These are phyloP conservation scores for Aspergillus cejpii DNA, from an alignment of 2,329 filamentous ascomycete genomes.

Conservation along the genomic window DNA sequence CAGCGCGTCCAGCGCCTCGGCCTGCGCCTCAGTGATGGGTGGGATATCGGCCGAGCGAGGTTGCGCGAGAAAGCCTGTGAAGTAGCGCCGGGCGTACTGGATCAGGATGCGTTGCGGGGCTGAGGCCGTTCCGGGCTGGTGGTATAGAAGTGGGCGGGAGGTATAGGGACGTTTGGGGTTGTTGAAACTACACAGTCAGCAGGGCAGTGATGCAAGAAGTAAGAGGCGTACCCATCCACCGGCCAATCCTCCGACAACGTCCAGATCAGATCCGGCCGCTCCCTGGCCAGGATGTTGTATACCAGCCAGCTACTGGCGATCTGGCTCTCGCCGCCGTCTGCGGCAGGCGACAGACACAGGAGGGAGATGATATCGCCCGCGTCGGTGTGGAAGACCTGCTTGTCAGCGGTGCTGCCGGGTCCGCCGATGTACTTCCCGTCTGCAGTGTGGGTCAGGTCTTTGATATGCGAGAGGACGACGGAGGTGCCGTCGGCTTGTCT, in stretches of 20 bases:
- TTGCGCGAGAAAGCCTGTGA: conserved; percentile 46
- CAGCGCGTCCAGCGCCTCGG: conserved; percentile 48
- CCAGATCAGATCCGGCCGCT: conserved; percentile 48
- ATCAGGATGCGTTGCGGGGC: conserved; percentile 51
- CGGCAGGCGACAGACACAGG: conserved; percentile 42
- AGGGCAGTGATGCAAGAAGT: conserved; percentile 2
- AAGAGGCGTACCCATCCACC: conserved; percentile 38
- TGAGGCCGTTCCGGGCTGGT: conserved; percentile 45
- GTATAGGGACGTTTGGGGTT: conserved; percentile 42
- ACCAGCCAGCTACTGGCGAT: conserved; percentile 49
- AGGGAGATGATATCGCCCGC: conserved; percentile 50
- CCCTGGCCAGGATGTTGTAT: conserved; percentile 50
- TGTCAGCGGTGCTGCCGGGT: conserved; percentile 39
- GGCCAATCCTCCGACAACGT: conserved; percentile 47
- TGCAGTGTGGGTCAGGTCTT: conserved; percentile 45
- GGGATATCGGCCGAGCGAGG: conserved; percentile 42
- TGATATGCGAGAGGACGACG: conserved; percentile 56
- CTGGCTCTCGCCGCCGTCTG: conserved; percentile 48
- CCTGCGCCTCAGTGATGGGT: conserved; percentile 47
- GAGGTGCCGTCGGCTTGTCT: conserved; percentile 28
- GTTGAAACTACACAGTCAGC: conserved; percentile 43
- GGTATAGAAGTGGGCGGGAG: conserved; percentile 42
- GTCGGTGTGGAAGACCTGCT: conserved; percentile 52
- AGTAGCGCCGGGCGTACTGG: conserved; percentile 55
- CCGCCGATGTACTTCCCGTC: conserved; percentile 35